Conservation (phyloP, 192 early-diverging fungal species). For the Rhizoclosmatium globosum region DNA sequence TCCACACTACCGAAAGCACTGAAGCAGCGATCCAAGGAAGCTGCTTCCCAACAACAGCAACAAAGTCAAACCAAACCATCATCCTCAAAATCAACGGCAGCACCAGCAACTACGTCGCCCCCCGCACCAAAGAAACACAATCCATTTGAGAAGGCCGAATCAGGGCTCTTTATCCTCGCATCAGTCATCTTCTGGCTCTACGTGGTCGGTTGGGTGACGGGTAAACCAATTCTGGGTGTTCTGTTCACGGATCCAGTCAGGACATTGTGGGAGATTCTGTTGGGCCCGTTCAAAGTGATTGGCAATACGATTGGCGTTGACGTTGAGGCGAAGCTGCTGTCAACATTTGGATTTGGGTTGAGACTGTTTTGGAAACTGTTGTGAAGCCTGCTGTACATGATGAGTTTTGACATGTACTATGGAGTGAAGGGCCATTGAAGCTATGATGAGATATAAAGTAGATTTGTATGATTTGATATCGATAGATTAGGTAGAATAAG, state of each 20-base stretch:
- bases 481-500: too few species aligned
- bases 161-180: not conserved
- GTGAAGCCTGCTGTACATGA: not conserved
- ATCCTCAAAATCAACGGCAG: too few species aligned
- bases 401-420: not conserved
- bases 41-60: too few species aligned
- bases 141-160: not conserved
- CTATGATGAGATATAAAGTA: too few species aligned
- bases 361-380: not conserved
- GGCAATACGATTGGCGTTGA: not conserved
- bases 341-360: too few species aligned
- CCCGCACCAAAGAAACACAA: constrained; percentile 13
- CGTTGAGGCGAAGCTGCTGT: not conserved
- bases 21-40: too few species aligned
- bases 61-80: too few species aligned
- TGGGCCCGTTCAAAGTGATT: not conserved
- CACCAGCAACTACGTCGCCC: too few species aligned
- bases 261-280: not conserved
- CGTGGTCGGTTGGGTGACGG: not conserved
- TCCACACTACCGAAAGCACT: too few species aligned
- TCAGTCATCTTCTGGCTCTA: constrained; percentile 5
- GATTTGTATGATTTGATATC: too few species aligned
- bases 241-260: not conserved
- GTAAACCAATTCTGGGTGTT: not conserved
- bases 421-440: too few species aligned